phyloP scores from a whole-genome alignment of 2,329 filamentous ascomycete genomes.

The Aspergillus sclerotialis region DNA sequence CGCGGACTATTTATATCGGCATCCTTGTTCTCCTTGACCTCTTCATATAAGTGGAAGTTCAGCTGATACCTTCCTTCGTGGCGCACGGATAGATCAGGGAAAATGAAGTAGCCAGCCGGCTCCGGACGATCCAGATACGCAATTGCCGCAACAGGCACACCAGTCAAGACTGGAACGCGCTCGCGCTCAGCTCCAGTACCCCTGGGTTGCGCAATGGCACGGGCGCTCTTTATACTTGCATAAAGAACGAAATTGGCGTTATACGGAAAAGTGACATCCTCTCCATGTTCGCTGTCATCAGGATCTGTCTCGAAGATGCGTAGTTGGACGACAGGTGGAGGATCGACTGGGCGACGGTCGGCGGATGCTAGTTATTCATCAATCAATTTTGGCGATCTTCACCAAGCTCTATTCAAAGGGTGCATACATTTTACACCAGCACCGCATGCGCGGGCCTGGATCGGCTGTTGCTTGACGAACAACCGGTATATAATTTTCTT shows the following conservation, averaged over 20 bases:
- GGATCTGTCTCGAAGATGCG: slow-evolving; percentile 66
- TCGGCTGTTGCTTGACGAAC: slow-evolving; percentile 85
- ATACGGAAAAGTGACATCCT: slow-evolving; percentile 80
- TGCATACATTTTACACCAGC: slow-evolving; percentile 85
- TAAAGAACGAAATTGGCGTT: slow-evolving; percentile 98
- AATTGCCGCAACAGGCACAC: slow-evolving; percentile 91
- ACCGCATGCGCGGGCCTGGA: slow-evolving; percentile 89
- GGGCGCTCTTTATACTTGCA: slow-evolving; percentile 80
- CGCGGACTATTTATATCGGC: slow-evolving; percentile 53
- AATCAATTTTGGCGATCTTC: slow-evolving; percentile 3
- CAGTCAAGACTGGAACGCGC: slow-evolving; percentile 76
- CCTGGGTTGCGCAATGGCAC: slow-evolving; percentile 73
- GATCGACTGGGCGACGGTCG: slow-evolving; percentile 87
- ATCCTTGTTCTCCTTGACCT: slow-evolving; percentile 79
- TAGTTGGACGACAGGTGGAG: slow-evolving; percentile 88
- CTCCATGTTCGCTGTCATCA: slow-evolving; percentile 49
- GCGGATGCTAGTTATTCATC: slow-evolving; percentile 55
- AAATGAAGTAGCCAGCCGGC: slow-evolving; percentile 86
- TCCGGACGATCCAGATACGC: slow-evolving; percentile 85
- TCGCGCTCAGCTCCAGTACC: slow-evolving; percentile 62
- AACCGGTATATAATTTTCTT: slow-evolving; percentile 74
- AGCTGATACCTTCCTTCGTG: slow-evolving; percentile 92
- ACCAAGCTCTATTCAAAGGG: background rate
- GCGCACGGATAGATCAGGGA: slow-evolving; percentile 90
- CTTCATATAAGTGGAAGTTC: slow-evolving; percentile 88